phyloP scores from a whole-genome alignment of 2,329 filamentous ascomycete genomes.

The Trichoderma sp. region DNA sequence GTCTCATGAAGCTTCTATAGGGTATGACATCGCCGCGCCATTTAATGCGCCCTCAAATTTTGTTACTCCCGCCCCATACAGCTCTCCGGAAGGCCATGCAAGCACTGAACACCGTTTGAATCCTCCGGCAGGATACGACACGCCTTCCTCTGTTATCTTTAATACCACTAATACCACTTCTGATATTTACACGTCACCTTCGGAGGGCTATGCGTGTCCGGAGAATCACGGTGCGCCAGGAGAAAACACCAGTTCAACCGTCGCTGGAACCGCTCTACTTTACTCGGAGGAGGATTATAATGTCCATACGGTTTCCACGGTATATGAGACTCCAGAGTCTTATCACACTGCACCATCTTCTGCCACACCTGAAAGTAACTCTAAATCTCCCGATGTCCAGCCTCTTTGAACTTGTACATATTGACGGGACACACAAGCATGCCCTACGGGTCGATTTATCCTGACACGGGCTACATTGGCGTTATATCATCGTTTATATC shows the following conservation, averaged over 20 bases:
- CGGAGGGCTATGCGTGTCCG: not conserved
- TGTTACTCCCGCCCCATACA: too few species aligned
- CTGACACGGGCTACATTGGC: not conserved
- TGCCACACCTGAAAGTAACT: not conserved
- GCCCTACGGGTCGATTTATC: not conserved
- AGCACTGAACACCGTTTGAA: too few species aligned
- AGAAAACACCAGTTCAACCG: rapidly evolving
- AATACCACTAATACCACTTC: not conserved
- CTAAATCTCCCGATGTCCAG: not conserved
- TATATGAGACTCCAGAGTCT: not conserved
- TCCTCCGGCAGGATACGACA: not conserved
- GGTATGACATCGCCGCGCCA: too few species aligned
- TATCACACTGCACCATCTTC: too few species aligned
- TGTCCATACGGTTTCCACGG: not conserved
- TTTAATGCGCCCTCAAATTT: not conserved
- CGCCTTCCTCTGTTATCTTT: not conserved
- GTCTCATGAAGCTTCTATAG: too few species aligned
- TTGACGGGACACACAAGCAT: not conserved
- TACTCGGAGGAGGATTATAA: not conserved
- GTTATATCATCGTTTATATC: not conserved
- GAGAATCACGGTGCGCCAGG: not conserved
- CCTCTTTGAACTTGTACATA: not conserved
- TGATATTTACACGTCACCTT: not conserved
- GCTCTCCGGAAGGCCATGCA: not conserved
- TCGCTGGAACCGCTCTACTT: not conserved